Conservation (phyloP, 2,329 filamentous ascomycete species). For the Eutypa lata region DNA sequence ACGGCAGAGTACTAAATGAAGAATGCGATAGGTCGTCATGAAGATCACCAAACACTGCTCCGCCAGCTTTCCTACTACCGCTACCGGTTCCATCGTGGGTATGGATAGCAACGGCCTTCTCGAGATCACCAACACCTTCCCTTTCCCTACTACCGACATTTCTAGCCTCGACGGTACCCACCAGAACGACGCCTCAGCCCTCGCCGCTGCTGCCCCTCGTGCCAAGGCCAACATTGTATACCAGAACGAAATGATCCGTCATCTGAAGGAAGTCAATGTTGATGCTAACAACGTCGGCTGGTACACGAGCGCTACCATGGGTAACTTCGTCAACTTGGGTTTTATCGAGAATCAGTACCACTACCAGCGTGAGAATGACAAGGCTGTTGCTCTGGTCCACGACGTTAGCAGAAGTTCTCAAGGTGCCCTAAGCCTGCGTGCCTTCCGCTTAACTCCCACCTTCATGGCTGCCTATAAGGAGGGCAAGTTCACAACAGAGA, state of each 20-base stretch:
- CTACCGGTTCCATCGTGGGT: conserved; percentile 87
- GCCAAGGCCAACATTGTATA: conserved; percentile 87
- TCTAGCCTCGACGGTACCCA: conserved; percentile 63
- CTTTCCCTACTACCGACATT: conserved; percentile 81
- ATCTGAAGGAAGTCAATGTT: conserved; percentile 94
- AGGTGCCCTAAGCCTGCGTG: conserved; percentile 82
- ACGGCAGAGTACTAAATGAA: no score
- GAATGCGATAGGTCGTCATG: conserved; percentile 97
- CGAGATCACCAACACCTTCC: conserved; percentile 92
- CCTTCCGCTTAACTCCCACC: conserved; percentile 80
- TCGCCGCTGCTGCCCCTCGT: conserved; percentile 84
- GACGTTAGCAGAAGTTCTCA: conserved; percentile 94
- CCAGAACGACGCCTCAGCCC: conserved; percentile 70
- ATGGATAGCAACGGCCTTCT: conserved; percentile 82
- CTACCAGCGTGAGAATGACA: conserved; percentile 94
- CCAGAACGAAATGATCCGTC: conserved; percentile 95
- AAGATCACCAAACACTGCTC: conserved; percentile 97
- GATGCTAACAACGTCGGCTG: conserved; percentile 97
- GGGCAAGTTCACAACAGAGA: conserved; percentile 95
- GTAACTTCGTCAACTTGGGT: conserved; percentile 92
- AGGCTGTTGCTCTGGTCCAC: conserved; percentile 85
- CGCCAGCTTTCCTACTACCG: conserved; percentile 79
- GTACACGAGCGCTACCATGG: conserved; percentile 99
- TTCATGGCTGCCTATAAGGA: conserved; percentile 96
- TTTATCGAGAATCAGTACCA: conserved; percentile 98